Evolutionary conservation across 768 basidiomycete genomes (phyloP), one percentile per base, ranked within the genome.

Genomic region (Pisolithus orientalis): DNA sequence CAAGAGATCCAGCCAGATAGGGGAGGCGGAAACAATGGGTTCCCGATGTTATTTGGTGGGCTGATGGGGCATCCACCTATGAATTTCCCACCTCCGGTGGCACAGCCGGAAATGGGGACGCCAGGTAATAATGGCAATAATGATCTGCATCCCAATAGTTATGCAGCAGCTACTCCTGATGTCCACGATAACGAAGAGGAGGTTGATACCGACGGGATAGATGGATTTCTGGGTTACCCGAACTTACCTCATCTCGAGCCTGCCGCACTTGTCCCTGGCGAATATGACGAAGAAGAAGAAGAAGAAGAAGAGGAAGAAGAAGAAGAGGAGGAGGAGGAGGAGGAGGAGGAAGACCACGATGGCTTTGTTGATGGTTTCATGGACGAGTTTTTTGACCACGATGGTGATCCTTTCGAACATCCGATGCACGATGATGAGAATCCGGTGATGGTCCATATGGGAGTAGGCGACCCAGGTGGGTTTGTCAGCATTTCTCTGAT

Each of bases 381-480:
- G 21, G 55, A 54, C 14, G 56, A 57, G 4, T 46, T 46, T 32
- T 32, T 32, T 31, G 44, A 43, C 25, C 24, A 21, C 16, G 42
- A 43, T 4, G 21, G 10, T 16, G 44, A 21, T 8, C 13, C 17
- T 5, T 28, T 29, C 6, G 27, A 14, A 13, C 16, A 46, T 9
- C 42, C 42, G 4, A 24, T 21, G 34, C 11, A 34, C 9, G 31
- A 10, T 34, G 13, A 34, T 34, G 10, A 24, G 42, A 43, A 40
- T 27, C 21, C 21, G 42, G 21, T 21, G 25, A 27, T 24, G 42
- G 4, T 54, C n/a, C 10, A 52, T 17, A 16, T 31, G 3, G 53
- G 34, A 16, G 48, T 9, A 4, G 64, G 47, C 4, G 53, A 56
- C 0, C 49, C 53, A 10, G 56, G 62, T 56, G 44, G 47, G 50